Evolutionary conservation across 306 rosid genomes (phyloP).

Genomic region (Quercus mongolica): DNA sequence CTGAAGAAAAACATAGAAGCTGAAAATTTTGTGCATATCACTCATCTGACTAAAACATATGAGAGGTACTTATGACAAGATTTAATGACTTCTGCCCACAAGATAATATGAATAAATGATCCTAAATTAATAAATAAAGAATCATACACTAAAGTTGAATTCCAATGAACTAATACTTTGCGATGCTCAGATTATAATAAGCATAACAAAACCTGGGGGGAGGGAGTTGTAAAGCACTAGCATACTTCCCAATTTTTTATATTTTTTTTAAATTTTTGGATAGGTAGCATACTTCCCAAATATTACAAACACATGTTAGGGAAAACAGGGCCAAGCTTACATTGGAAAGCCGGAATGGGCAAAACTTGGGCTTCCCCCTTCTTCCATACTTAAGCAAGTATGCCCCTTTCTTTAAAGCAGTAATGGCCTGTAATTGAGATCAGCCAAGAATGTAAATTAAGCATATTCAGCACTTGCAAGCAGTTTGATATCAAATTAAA

Average conservation of each 20-base stretch:
- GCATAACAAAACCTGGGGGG: not conserved
- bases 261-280: too few species aligned
- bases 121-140: too few species aligned
- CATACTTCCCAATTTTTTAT: not conserved
- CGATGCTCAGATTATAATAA: not conserved
- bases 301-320: conserved; percentile 10
- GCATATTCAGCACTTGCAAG: conserved; percentile 14
- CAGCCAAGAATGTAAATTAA: conserved; percentile 27
- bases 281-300: not conserved
- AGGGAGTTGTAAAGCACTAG: not conserved
- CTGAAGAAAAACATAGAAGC: too few species aligned
- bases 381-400: conserved; percentile 95
- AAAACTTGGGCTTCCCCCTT: conserved; percentile 96
- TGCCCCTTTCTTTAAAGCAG: conserved; percentile 98
- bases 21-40: too few species aligned
- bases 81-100: too few species aligned
- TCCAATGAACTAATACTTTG: not conserved
- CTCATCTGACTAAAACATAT: too few species aligned
- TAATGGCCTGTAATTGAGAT: conserved; percentile 72
- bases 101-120: too few species aligned
- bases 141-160: not conserved
- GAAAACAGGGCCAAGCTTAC: conserved; percentile 50
- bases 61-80: too few species aligned
- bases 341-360: conserved; percentile 95
- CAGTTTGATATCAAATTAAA: conserved; percentile 4